Base-by-base conservation (phyloP, 331 rosid species). In the Spiraea crenata region DNA sequence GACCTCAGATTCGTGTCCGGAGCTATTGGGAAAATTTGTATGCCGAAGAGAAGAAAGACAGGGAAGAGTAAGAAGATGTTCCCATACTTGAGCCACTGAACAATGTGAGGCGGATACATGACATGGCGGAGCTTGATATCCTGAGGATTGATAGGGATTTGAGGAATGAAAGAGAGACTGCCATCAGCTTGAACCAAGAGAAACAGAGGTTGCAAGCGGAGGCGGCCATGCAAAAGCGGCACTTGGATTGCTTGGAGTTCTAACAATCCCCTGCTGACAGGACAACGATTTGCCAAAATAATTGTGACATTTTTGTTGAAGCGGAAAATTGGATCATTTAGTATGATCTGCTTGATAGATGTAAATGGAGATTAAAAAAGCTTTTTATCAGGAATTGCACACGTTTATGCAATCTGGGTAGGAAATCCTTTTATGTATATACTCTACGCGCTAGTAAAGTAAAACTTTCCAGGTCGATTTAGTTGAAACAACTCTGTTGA, bases 21-120 rank as follows among this genome's bases (percentile, higher is more conserved):
- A 93, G 90, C 5, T 87, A 93, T 76, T 81, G 90, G 80, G 95
- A 92, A 72, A 95, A 90, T 85, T 83, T 93, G 88, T 88, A 93
- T 82, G 95, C 96, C 2, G 96, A 88, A 83, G 97, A 90, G 83
- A 89, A 87, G n/a, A n/a, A n/a, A 78, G 90, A 92, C 2, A 85
- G 82, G 83, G 96, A 88, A 72, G 82, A 77, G 14, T n/a, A n/a
- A n/a, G n/a, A n/a, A n/a, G 87, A 90, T 64, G 76, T 90, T 67
- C 97, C 98, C 3, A 93, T 90, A 96, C 96, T 97, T 0, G 98
- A 93, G 86, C 90, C 90, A 70, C 98, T 88, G 84, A 87, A 93
- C 81, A 93, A 93, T 57, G 40, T 93, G 52, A 88, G 79, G 47
- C 76, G 88, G 63, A 87, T 93, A 57, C 83, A 90, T 38, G 83